Evolutionary conservation across 441 rosid genomes (phyloP).

Genomic region (Euphorbia schlechtendalii): DNA sequence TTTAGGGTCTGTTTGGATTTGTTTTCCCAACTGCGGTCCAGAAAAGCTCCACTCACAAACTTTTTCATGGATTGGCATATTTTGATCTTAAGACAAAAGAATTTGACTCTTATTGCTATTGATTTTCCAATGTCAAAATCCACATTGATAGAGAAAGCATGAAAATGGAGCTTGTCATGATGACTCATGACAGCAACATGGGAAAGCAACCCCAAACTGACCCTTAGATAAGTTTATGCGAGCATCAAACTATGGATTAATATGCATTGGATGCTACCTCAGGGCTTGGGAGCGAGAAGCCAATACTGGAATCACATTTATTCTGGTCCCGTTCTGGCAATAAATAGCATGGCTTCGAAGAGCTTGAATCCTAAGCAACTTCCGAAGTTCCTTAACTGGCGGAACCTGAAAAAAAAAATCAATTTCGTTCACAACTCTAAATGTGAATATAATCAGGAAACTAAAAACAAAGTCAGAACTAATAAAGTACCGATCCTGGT

Average conservation of each 20-base stretch:
- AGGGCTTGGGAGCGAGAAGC: conserved; percentile 97
- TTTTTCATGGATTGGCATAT: too few relatives aligned
- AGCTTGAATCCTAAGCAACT: conserved; percentile 81
- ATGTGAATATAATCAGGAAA: conserved; percentile 1
- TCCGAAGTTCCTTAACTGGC: conserved; percentile 77
- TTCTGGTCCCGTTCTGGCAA: conserved; percentile 72
- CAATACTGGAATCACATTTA: conserved; percentile 82
- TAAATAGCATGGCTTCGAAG: conserved; percentile 80
- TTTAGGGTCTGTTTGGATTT: neutral
- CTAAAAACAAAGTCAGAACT: conserved; percentile 1
- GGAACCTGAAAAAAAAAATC: conserved; percentile 47
- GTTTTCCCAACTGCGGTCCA: too few relatives aligned
- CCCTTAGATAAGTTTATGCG: neutral
- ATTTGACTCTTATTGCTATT: too few relatives aligned
- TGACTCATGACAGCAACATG: too few relatives aligned
- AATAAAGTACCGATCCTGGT: conserved; percentile 21
- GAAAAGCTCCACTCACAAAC: too few relatives aligned
- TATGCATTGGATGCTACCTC: conserved; percentile 43
- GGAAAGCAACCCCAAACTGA: too few relatives aligned
- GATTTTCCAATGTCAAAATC: too few relatives aligned
- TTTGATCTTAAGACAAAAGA: too few relatives aligned
- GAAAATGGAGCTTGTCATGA: too few relatives aligned
- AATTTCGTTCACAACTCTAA: neutral
- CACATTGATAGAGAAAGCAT: too few relatives aligned
- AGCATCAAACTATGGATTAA: neutral